A percentile compares a stretch with the other conserved stretches of the same genome.
Evolutionary conservation across 257 asterid genomes (phyloP).

Genomic region (Solanum neorickii): DNA sequence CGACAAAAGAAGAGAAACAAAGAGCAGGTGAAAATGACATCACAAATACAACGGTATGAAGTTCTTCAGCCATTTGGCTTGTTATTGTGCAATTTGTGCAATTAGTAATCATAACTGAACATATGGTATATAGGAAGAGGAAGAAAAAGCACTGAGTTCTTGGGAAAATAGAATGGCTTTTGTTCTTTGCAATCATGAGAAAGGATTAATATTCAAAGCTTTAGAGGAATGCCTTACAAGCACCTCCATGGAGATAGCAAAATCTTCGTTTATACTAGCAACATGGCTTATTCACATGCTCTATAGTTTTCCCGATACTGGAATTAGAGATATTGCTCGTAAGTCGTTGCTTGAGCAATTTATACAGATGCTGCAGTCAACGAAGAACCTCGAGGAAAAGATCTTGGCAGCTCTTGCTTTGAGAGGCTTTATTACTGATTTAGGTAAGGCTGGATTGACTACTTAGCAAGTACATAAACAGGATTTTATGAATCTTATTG

Average conservation of each 20-base stretch:
- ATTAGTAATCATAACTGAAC: not conserved
- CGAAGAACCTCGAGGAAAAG: conserved; percentile 70
- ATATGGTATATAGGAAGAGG: conserved; percentile 36
- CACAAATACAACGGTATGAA: conserved; percentile 27
- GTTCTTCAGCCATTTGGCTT: not conserved
- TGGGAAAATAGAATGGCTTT: conserved; percentile 72
- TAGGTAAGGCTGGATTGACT: conserved; percentile 22
- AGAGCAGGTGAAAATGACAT: conserved; percentile 18
- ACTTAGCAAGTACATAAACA: not conserved
- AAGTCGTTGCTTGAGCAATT: conserved; percentile 62
- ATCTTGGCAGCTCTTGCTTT: conserved; percentile 62
- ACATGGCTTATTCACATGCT: conserved; percentile 80
- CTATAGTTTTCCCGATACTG: conserved; percentile 55
- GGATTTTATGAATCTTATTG: not conserved
- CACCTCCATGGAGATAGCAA: conserved; percentile 61
- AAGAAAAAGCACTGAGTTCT: conserved; percentile 43
- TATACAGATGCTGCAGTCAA: conserved; percentile 54
- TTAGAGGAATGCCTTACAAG: conserved; percentile 62
- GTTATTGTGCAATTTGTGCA: not conserved
- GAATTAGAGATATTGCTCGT: conserved; percentile 52
- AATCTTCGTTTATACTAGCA: conserved; percentile 46
- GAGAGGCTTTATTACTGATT: conserved; percentile 50
- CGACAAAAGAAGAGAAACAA: conserved; percentile 27
- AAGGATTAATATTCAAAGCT: conserved; percentile 52
- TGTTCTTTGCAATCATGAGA: conserved; percentile 63